These are phyloP conservation scores for Gossypium stocksii DNA, from an alignment of 345 rosid species.

Conservation along the genomic window DNA sequence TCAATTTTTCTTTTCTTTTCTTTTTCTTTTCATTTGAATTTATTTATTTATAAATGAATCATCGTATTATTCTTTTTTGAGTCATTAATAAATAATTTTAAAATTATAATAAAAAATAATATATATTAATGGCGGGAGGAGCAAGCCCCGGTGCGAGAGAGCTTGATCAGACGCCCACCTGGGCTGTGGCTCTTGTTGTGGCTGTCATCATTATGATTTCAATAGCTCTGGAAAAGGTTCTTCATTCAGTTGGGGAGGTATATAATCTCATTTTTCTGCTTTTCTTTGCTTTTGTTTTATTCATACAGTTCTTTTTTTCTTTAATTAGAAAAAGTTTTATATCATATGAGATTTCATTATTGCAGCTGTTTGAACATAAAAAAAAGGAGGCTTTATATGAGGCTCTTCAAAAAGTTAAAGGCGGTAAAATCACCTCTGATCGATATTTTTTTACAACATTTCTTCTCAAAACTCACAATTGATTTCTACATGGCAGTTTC, in stretches of 20 bases:
- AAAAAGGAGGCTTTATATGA: conserved; percentile 63
- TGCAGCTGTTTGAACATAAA: conserved; percentile 44
- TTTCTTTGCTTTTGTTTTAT: background rate
- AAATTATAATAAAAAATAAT: background rate
- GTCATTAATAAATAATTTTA: background rate
- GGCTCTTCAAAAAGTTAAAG: conserved; percentile 84
- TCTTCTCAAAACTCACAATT: background rate
- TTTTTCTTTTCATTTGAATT: background rate
- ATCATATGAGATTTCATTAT: conserved; percentile 10
- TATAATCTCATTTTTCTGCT: background rate
- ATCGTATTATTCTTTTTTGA: background rate
- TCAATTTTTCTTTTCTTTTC: background rate
- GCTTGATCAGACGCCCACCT: conserved; percentile 91
- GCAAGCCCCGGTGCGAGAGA: conserved; percentile 40
- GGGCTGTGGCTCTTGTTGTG: conserved; percentile 65
- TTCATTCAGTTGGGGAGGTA: conserved; percentile 61
- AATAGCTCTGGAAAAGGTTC: conserved; percentile 54
- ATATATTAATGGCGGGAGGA: conserved; percentile 45
- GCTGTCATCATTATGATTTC: conserved; percentile 35
- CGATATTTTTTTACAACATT: too few species aligned
- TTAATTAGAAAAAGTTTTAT: background rate
- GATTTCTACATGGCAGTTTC: background rate
- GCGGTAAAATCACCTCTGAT: conserved; percentile 34
- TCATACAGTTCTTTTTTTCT: background rate
- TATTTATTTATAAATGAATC: too few species aligned